These are phyloP conservation scores for Metarhizium sp. DNA, from an alignment of 2,329 filamentous ascomycete genomes.

Conservation along the genomic window DNA sequence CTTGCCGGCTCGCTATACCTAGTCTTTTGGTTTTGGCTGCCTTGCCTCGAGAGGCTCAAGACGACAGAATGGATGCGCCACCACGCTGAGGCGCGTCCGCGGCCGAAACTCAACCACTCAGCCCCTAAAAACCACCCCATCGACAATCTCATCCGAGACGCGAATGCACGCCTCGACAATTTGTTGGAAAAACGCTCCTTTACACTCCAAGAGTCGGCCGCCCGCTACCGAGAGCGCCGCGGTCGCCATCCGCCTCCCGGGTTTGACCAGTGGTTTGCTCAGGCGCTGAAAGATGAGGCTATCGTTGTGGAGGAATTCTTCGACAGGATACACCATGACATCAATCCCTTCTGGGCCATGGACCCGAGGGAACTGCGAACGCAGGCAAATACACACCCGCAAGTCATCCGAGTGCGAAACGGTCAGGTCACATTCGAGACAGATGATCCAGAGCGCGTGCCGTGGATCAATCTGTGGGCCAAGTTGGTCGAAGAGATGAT, in stretches of 20 bases:
- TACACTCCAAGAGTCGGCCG: constrained; percentile 37
- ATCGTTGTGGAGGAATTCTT: constrained; percentile 54
- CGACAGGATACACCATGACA: constrained; percentile 53
- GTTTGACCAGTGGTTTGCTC: constrained; percentile 49
- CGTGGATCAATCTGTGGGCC: background rate
- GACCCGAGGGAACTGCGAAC: background rate
- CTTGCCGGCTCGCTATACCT: too few species aligned
- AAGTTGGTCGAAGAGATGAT: constrained; percentile 8
- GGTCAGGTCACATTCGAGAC: too few species aligned
- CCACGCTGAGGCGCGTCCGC: too few species aligned
- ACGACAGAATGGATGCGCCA: too few species aligned
- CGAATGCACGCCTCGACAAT: too few species aligned
- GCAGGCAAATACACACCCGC: background rate
- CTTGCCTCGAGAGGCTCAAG: too few species aligned
- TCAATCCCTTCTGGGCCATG: constrained; percentile 50
- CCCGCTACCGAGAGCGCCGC: constrained; percentile 43
- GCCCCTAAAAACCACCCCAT: too few species aligned
- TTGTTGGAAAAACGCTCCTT: background rate
- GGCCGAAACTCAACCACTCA: too few species aligned
- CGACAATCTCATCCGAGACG: too few species aligned
- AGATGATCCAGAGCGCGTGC: too few species aligned
- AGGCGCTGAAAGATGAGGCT: constrained; percentile 42
- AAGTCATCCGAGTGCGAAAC: too few species aligned
- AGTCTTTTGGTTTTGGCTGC: too few species aligned
- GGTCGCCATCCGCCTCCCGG: constrained; percentile 55